Conservation (phyloP, 768 basidiomycete species). For the Suillus hirtellus region DNA sequence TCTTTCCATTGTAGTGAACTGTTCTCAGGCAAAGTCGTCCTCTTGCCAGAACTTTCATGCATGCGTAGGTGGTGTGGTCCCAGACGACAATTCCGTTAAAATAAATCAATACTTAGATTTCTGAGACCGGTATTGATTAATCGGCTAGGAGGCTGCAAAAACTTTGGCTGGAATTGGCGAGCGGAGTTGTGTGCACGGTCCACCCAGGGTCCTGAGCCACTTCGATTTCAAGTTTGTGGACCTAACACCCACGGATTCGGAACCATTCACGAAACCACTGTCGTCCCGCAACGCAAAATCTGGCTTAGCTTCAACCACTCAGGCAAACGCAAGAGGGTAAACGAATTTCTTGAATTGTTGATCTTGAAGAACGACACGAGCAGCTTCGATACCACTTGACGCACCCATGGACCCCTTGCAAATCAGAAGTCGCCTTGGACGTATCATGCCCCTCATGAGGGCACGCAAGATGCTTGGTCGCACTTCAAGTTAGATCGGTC, state of each 20-base stretch:
- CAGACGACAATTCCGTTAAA: not conserved
- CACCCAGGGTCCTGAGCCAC: slow-evolving; percentile 2
- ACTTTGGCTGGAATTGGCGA: slow-evolving; percentile 6
- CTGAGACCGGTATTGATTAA: not conserved
- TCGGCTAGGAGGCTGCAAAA: not conserved
- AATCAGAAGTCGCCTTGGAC: not conserved
- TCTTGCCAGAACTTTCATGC: not conserved
- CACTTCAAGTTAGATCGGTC: not conserved
- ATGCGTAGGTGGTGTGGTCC: not conserved
- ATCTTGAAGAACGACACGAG: not conserved
- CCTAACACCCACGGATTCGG: not conserved
- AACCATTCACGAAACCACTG: not conserved
- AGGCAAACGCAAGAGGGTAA: not conserved
- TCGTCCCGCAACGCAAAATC: not conserved
- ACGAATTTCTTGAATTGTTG: slow-evolving; percentile 1
- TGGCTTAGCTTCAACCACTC: slow-evolving; percentile 1
- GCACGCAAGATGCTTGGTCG: not conserved
- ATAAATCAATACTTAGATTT: not conserved
- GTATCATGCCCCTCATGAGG: not conserved
- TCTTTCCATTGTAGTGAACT: not conserved
- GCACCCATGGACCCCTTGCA: slow-evolving; percentile 2
- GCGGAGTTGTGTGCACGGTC: slow-evolving; percentile 6
- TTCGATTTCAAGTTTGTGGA: slow-evolving; percentile 1
- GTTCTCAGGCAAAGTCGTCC: not conserved
- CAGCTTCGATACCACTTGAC: not conserved